Evolutionary conservation across 495 filamentous ascomycete species (phyloP), one percentile per base, ranked within the genome.

Genomic region (Aspergillus avenaceus): DNA sequence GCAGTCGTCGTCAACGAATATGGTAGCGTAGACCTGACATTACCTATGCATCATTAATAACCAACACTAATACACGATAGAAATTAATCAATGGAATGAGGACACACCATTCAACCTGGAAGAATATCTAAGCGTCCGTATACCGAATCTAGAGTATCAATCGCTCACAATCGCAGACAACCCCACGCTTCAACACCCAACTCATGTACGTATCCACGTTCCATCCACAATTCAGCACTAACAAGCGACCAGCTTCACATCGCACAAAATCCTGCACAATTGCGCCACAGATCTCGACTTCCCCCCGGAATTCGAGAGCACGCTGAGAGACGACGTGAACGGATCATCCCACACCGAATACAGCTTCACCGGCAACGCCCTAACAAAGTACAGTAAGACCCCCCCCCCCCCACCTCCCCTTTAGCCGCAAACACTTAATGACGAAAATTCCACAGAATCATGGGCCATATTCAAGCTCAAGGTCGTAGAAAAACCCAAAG

Each of bases 381-480:
- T 48, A 11, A 31, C 42, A 37, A 25, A 12, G 5, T 50, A 48
- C 19, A 19, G 38, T 38, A 14, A 29, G 47, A n/a, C n/a, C n/a
- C n/a, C n/a, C n/a, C n/a, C n/a, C n/a, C n/a, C n/a, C n/a, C n/a
- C n/a, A n/a, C n/a, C n/a, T n/a, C n/a, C n/a, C n/a, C n/a, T n/a
- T n/a, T n/a, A n/a, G n/a, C n/a, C n/a, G n/a, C n/a, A n/a, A n/a
- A n/a, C n/a, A n/a, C n/a, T n/a, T n/a, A n/a, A n/a, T n/a, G n/a
- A 14, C n/a, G 18, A 21, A 38, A 38, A 8, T 13, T 13, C 8
- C 5, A 8, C 42, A 57, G 54, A 19, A 7, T 47, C 55, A 21
- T 58, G 55, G 55, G 11, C 45, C 2, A 41, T 46, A 14, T 58
- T 49, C 55, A 58, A 58, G 40, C 19, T 58, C 23, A 58, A 58